A percentile compares a stretch with the other conserved stretches of the same genome.
Evolutionary conservation across 352 stramenopile genomes (phyloP).

Genomic region (Phytophthora pini): DNA sequence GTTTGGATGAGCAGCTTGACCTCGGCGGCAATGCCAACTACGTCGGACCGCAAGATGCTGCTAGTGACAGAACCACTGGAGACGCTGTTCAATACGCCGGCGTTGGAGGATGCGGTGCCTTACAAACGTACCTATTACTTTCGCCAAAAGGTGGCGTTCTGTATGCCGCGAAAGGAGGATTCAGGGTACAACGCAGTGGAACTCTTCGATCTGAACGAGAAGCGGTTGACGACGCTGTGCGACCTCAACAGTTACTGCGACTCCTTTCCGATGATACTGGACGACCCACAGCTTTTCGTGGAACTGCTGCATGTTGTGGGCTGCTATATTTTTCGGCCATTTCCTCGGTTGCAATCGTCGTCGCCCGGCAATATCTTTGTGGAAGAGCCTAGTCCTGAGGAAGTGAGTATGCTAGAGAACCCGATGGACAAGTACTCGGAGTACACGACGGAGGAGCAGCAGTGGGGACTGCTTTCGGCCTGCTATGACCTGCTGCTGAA

Average conservation of each 20-base stretch:
- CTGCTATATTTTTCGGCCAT: constrained; percentile 86
- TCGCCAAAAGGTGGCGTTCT: constrained; percentile 86
- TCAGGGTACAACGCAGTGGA: constrained; percentile 49
- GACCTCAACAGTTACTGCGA: constrained; percentile 90
- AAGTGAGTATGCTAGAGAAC: constrained; percentile 62
- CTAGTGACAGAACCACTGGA: constrained; percentile 66
- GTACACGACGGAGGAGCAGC: constrained; percentile 83
- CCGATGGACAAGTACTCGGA: constrained; percentile 88
- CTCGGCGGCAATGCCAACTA: constrained; percentile 80
- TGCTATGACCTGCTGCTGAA: constrained; percentile 87
- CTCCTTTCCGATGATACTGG: constrained; percentile 79
- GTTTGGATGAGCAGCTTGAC: constrained; percentile 89
- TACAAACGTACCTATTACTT: constrained; percentile 90
- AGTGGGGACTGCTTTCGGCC: constrained; percentile 80
- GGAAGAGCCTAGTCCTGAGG: constrained; percentile 76
- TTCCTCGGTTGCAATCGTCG: constrained; percentile 52
- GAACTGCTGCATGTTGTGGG: constrained; percentile 83
- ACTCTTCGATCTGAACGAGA: constrained; percentile 88
- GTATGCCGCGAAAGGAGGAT: constrained; percentile 69
- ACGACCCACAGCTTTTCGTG: constrained; percentile 82
- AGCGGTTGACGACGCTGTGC: constrained; percentile 80
- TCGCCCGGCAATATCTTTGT: constrained; percentile 85
- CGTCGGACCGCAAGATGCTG: constrained; percentile 71
- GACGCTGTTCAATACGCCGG: constrained; percentile 77
- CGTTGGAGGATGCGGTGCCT: constrained; percentile 78